Base-by-base conservation (phyloP, 2,329 filamentous ascomycete genomes). In the Colletotrichum salicis region DNA sequence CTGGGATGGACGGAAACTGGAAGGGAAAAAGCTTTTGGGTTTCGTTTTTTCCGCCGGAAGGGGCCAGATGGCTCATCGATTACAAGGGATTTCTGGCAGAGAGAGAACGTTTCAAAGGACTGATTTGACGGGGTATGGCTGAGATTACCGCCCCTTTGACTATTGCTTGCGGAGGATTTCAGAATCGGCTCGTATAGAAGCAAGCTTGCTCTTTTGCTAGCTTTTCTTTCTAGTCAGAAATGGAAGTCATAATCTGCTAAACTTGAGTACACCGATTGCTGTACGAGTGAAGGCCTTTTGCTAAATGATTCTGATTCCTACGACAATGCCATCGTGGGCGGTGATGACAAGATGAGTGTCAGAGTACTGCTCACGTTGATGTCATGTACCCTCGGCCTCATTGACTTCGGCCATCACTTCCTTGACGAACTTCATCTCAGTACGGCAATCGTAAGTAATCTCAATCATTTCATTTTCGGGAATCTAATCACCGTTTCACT, bases 401-500 rank as follows among this genome's bases (percentile, higher is more conserved):
- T 13, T 7, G 31, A 24, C 7, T 24, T 27, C 22, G 6, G 19
- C 1, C 51, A 19, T 5, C n/a, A 27, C 19, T 12, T 5, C 12
- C 8, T 15, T 27, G 13, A 13, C 8, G 12, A 1, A 19, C 1
- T 37, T 63, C 29, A 19, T n/a, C n/a, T 29, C 41, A 48, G 8
- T 15, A 29, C 33, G 15, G 29, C 12, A n/a, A 11, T 52, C 8
- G 45, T 33, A 8, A 11, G 5, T n/a, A 22, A 8, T 54, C 5
- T 37, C 45, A 45, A 58, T 71, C 64, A 37, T 68, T 59, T 68
- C 58, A 59, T 67, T 11, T 33, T 48, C 6, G 61, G 45, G 52
- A 62, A 35, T 52, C 33, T 68, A 55, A 37, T 54, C 64, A 24
- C 31, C 31, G 51, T 31, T 52, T 61, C 41, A 71, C 64, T 58